Conservation (phyloP, 2,329 filamentous ascomycete genomes). For the Fusarium scirpi region DNA sequence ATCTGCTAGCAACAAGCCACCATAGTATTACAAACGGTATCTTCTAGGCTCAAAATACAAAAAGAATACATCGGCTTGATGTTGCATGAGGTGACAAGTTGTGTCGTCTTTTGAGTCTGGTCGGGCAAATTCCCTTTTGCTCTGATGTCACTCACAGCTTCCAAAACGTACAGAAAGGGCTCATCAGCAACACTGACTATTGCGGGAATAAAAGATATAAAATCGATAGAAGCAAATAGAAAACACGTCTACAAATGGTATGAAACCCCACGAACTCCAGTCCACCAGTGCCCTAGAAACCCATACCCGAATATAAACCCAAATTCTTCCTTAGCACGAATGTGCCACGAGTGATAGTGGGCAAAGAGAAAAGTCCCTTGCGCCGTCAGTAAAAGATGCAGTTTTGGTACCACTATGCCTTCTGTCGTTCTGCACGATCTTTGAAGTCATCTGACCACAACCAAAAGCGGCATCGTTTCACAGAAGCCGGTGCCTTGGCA, state of each 20-base stretch:
- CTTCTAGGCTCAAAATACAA: not conserved
- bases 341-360: conserved; percentile 19
- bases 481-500: conserved; percentile 36
- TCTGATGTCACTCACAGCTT: not conserved
- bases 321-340: conserved; percentile 25
- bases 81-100: not conserved
- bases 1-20: not conserved
- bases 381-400: conserved; percentile 25
- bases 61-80: not conserved
- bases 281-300: conserved; percentile 34
- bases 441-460: conserved; percentile 36
- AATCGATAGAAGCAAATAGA: conserved; percentile 20
- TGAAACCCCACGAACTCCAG: conserved; percentile 45
- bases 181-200: conserved; percentile 39
- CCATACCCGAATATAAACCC: conserved; percentile 39
- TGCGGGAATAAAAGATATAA: conserved; percentile 32
- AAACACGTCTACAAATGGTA: conserved; percentile 46
- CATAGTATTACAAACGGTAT: not conserved
- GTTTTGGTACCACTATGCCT: conserved; percentile 16
- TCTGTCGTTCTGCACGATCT: conserved; percentile 23
- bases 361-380: conserved; percentile 20
- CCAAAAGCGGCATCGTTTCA: conserved; percentile 29
- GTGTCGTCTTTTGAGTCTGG: not conserved
- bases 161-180: conserved; percentile 22
- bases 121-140: not conserved